Conservation (phyloP, 176 grass and related monocot genomes). For the Eleusine coracana region DNA sequence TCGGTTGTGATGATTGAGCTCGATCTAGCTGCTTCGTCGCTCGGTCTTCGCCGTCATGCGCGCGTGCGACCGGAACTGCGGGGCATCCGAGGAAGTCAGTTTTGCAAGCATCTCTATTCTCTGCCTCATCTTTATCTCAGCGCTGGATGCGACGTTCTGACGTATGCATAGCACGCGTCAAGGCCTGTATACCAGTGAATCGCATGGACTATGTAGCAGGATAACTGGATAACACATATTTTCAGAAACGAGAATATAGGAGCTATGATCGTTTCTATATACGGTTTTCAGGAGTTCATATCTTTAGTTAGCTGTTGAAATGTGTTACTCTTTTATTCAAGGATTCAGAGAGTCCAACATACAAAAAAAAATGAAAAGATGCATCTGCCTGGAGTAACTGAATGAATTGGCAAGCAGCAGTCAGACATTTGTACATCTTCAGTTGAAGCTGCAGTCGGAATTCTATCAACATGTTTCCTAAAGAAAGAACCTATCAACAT, state of each 20-base stretch:
- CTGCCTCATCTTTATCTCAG: not conserved
- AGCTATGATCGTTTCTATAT: not conserved
- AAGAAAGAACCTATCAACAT: not conserved
- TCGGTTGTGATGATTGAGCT: not conserved
- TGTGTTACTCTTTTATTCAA: not conserved
- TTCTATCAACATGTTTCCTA: too few species aligned
- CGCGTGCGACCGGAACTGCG: not conserved
- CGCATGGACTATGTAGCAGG: not conserved
- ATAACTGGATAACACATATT: too few species aligned
- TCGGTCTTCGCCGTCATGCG: slow-evolving; percentile 22
- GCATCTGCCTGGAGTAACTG: not conserved
- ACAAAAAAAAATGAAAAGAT: not conserved
- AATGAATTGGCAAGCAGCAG: not conserved
- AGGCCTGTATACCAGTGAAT: not conserved
- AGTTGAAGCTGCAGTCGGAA: not conserved
- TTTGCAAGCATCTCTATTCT: not conserved
- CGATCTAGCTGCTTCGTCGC: not conserved
- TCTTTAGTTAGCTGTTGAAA: not conserved
- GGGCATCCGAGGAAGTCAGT: slow-evolving; percentile 13
- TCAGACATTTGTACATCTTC: not conserved
- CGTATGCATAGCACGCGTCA: not conserved
- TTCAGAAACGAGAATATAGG: too few species aligned
- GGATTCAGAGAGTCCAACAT: too few species aligned
- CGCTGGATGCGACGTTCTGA: not conserved
- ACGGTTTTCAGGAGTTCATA: not conserved